Conservation (phyloP, 129 eudicot genomes). For the Helianthus tuberosus region DNA sequence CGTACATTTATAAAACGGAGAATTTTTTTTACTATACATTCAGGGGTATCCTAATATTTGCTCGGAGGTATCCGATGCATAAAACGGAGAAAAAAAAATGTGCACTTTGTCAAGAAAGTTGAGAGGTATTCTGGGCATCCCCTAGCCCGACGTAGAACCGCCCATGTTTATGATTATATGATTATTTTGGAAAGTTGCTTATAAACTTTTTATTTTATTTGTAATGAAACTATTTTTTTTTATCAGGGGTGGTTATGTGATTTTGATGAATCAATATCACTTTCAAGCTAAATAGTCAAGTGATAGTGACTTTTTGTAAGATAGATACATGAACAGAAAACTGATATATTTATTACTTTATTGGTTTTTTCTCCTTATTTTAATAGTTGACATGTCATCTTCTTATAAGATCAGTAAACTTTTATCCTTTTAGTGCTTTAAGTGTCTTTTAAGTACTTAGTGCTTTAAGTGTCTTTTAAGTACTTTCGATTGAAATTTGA, state of each 20-base stretch:
- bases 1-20: too few species aligned
- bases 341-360: background rate
- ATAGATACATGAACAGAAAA: slow-evolving; percentile 2
- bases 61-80: too few species aligned
- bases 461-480: slow-evolving; percentile 28
- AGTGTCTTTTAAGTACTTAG: slow-evolving; percentile 21
- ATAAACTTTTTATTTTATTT: too few species aligned
- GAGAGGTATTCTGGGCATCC: too few species aligned
- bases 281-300: slow-evolving; percentile 7
- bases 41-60: too few species aligned
- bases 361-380: background rate
- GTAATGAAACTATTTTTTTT: background rate
- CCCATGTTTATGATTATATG: too few species aligned
- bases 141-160: too few species aligned
- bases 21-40: too few species aligned
- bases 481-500: slow-evolving; percentile 11
- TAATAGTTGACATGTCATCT: slow-evolving; percentile 22
- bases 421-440: slow-evolving; percentile 33
- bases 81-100: too few species aligned
- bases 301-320: slow-evolving; percentile 9
- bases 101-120: too few species aligned
- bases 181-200: too few species aligned
- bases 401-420: slow-evolving; percentile 24
- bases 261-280: background rate
- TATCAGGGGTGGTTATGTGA: background rate